Percentiles rank a stretch among this genome's conserved stretches.
Conservation (phyloP, 2,329 filamentous ascomycete species). For the Colletotrichum sublineola region DNA sequence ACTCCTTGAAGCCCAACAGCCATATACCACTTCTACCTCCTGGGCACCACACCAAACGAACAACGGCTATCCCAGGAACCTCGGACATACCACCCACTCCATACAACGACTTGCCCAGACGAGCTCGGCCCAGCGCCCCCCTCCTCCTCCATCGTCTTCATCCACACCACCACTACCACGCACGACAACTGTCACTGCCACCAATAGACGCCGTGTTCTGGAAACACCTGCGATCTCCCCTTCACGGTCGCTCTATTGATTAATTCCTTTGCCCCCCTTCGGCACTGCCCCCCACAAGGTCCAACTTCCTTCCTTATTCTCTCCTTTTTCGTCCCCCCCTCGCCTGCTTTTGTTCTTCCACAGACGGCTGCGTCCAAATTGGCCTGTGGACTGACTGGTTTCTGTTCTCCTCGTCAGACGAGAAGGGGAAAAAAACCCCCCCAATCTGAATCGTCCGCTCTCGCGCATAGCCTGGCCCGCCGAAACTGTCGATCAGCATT, state of each 20-base stretch:
- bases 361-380: constrained; percentile 38
- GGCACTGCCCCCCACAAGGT: constrained; percentile 22
- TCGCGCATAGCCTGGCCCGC: constrained; percentile 45
- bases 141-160: constrained; percentile 8
- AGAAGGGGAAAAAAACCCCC: not conserved
- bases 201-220: constrained; percentile 42
- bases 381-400: constrained; percentile 41
- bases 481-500: constrained; percentile 57
- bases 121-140: constrained; percentile 9
- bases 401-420: not conserved
- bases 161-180: constrained; percentile 9
- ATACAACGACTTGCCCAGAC: constrained; percentile 1
- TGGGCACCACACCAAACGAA: not conserved
- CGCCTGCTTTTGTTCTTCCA: not conserved
- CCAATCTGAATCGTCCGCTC: constrained; percentile 37
- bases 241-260: constrained; percentile 31
- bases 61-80: constrained; percentile 1
- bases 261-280: not conserved
- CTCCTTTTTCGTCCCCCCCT: constrained; percentile 17
- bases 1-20: constrained; percentile 32
- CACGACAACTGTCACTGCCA: constrained; percentile 18
- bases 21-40: not conserved
- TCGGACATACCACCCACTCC: not conserved
- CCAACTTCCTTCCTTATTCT: constrained; percentile 21
- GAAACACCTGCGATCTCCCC: constrained; percentile 42